Evolutionary conservation across 1,284 basidiomycete genomes (phyloP).

Genomic region (Ustilago hordei): DNA sequence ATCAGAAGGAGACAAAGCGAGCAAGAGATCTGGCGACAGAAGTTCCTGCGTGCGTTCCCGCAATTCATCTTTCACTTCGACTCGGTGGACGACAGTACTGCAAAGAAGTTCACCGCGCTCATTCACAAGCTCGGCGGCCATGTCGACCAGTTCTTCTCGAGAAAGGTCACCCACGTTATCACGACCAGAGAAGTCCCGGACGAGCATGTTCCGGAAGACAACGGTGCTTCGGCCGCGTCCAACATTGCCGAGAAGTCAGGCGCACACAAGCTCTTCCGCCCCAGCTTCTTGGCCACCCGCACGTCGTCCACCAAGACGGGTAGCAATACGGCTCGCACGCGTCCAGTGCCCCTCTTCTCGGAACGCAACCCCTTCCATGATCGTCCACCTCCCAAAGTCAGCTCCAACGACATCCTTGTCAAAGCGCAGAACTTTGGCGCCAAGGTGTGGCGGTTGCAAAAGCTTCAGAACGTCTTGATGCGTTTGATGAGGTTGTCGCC

Average conservation of each 20-base stretch:
- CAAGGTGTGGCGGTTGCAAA: slow-evolving; percentile 85
- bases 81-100: slow-evolving; percentile 54
- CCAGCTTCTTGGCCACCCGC: slow-evolving; percentile 41
- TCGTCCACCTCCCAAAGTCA: slow-evolving; percentile 66
- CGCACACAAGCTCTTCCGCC: slow-evolving; percentile 44
- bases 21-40: slow-evolving; percentile 57
- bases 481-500: slow-evolving; percentile 41
- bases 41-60: slow-evolving; percentile 61
- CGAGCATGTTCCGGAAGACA: slow-evolving; percentile 11
- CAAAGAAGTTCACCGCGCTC: slow-evolving; percentile 31
- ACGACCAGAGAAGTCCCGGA: slow-evolving; percentile 56
- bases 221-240: slow-evolving; percentile 1
- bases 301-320: slow-evolving; percentile 25
- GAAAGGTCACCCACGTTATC: slow-evolving; percentile 65
- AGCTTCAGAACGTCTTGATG: slow-evolving; percentile 49
- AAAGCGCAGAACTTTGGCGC: slow-evolving; percentile 83
- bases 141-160: slow-evolving; percentile 68
- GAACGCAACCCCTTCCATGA: slow-evolving; percentile 68
- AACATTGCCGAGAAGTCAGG: slow-evolving; percentile 15
- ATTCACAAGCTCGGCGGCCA: slow-evolving; percentile 61
- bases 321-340: slow-evolving; percentile 20
- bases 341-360: slow-evolving; percentile 61
- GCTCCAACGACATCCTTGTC: slow-evolving; percentile 74
- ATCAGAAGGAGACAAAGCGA: slow-evolving; percentile 51
- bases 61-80: slow-evolving; percentile 67